Conservation (phyloP, 805 yeast genomes). For the Zygoascus bituminiphila region DNA sequence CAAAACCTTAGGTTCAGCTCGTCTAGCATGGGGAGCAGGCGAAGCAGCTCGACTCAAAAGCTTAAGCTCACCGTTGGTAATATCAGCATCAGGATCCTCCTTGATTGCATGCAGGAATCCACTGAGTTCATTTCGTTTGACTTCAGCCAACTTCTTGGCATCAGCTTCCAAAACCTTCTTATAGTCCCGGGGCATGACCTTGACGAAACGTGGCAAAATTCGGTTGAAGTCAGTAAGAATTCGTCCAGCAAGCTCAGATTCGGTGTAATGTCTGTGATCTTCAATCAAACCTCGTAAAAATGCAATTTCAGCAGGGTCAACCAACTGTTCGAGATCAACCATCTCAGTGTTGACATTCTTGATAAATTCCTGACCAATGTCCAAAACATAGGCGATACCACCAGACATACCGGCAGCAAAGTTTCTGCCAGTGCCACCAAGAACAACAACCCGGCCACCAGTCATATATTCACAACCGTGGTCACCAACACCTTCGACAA, state of each 20-base stretch:
- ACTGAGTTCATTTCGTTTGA: slow-evolving; percentile 50
- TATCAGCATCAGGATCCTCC: slow-evolving; percentile 79
- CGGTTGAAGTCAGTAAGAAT: slow-evolving; percentile 83
- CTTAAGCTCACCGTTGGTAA: slow-evolving; percentile 77
- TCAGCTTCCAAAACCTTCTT: slow-evolving; percentile 80
- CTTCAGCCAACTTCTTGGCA: slow-evolving; percentile 52
- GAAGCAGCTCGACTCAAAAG: slow-evolving; percentile 32
- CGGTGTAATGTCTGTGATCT: slow-evolving; percentile 92
- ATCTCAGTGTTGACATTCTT: slow-evolving; percentile 72
- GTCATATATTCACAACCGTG: slow-evolving; percentile 99
- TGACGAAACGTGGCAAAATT: slow-evolving; percentile 79
- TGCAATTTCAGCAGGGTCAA: slow-evolving; percentile 89
- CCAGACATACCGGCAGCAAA: slow-evolving; percentile 99
- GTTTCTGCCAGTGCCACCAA: slow-evolving; percentile 86
- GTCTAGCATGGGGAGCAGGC: slow-evolving; percentile 21
- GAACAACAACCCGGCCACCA: slow-evolving; percentile 93
- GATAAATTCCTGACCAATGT: slow-evolving; percentile 86
- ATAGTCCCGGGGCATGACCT: slow-evolving; percentile 88
- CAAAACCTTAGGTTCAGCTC: slow-evolving; percentile 69
- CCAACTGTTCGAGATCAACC: slow-evolving; percentile 67
- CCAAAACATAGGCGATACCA: slow-evolving; percentile 95
- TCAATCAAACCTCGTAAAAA: slow-evolving; percentile 87
- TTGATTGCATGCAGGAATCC: slow-evolving; percentile 55
- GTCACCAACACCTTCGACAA: slow-evolving; percentile 95
- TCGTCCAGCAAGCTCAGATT: slow-evolving; percentile 80